Evolutionary conservation across 2,329 filamentous ascomycete genomes (phyloP), one percentile per base, ranked within the genome.

Genomic region (Lachnellula arida): DNA sequence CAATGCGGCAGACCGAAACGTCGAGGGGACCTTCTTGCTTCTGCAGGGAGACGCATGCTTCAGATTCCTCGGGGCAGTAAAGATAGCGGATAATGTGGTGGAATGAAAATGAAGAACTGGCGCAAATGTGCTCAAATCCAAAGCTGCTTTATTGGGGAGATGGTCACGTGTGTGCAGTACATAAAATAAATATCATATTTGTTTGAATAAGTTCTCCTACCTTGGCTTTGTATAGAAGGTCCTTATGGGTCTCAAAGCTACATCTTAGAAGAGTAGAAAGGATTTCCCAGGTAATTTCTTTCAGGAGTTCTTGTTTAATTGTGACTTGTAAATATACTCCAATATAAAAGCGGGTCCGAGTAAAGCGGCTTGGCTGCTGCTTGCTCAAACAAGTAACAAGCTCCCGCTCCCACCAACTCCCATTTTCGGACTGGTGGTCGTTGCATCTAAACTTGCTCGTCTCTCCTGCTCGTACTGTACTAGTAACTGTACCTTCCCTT

Each of bases 41-140:
- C 5, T 47, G 14, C 14, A 17, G 23, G 19, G n/a, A 46, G 3
- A 4, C 14, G 11, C 11, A 32, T 32, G 28, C 3, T 32, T 32
- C 7, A 32, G 25, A 28, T 28, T 9, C 28, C 7, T 32, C 9
- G 28, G 17, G 19, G 42, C n/a, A 44, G 22, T 32, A 32, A 34
- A 32, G 28, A 32, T 11, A 8, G 28, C 28, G 28, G 4, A 32
- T 11, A 3, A 32, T 44, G 40, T 8, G 40, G 22, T 40, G 49
- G 12, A 22, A 12, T n/a, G 32, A 37, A 54, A 54, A 54, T 28
- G 28, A 32, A 32, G 28, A 32, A 32, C 51, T 51, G 28, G 23
- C 56, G 50, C 56, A 58, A 55, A 55, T 32, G 12, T 34, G 42
- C 56, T 34, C 56, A 49, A 39, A 37, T 17, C 22, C 6, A 22